phyloP scores from a whole-genome alignment of 2,329 filamentous ascomycete species.

The Trichoderma sp. region DNA sequence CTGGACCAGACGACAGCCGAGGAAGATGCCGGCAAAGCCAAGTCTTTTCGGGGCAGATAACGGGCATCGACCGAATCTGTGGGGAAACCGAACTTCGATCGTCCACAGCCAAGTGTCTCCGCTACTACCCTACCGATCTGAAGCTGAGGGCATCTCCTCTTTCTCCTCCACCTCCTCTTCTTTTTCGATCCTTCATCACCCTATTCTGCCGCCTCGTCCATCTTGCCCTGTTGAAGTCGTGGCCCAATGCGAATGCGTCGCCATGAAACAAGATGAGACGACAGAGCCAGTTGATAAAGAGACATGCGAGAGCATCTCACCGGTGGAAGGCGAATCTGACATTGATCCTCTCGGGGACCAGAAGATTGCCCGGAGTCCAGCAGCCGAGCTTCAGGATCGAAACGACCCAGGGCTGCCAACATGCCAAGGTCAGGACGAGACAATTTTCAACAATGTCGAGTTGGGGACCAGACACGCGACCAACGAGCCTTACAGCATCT shows the following conservation, averaged over 20 bases:
- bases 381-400: background rate
- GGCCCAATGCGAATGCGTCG: background rate
- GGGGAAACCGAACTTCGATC: slow-evolving; percentile 18
- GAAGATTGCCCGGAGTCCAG: background rate
- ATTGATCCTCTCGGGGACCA: background rate
- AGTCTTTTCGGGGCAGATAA: slow-evolving; percentile 6
- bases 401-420: background rate
- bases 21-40: background rate
- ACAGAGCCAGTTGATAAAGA: background rate
- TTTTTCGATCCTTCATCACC: background rate
- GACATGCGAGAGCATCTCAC: background rate
- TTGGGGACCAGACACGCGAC: background rate
- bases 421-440: background rate
- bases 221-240: background rate
- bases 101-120: slow-evolving; percentile 14
- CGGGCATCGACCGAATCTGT: slow-evolving; percentile 21
- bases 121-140: slow-evolving; percentile 11
- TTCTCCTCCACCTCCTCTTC: background rate
- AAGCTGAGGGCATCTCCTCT: slow-evolving; percentile 1
- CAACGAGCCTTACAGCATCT: slow-evolving; percentile 29
- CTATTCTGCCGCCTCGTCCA: background rate
- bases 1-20: background rate
- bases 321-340: background rate
- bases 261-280: slow-evolving; percentile 17
- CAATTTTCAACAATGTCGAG: background rate